Evolutionary conservation across 2,329 filamentous ascomycete genomes (phyloP), one percentile per base, ranked within the genome.

Genomic region (Phoma sp.): DNA sequence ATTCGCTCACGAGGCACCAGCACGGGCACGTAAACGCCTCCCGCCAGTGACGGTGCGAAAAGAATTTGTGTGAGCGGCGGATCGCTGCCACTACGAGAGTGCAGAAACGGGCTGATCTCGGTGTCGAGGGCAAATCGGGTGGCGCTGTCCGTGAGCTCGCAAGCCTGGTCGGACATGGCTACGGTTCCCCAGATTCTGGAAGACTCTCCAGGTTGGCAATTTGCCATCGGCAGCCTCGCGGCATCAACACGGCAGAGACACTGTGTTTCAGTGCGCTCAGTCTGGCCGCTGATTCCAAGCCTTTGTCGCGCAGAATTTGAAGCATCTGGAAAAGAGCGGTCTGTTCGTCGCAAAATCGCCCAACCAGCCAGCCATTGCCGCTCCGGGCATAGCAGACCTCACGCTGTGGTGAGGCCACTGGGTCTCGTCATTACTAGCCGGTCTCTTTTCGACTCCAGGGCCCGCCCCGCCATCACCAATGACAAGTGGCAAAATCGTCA

Each of bases 391-490:
- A 52, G 56, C 42, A 58, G 42, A 47, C 47, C 59, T 64, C 60
- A 68, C 65, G 65, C 63, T 53, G 59, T 66, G 57, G 62, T 67
- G 65, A 67, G 60, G 59, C 61, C 59, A 63, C 51, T 46, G 49
- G 45, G 41, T 53, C 57, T 61, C 61, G 60, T 65, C 61, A 59
- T 60, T 41, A 46, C 54, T 61, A 58, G 50, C 55, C 57, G 41
- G 47, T 52, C 47, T 52, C 51, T 47, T 61, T 58, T 58, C 52
- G 36, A 49, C 52, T 59, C 45, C 43, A 47, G 52, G 18, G 47
- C 57, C 61, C 59, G 52, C 57, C 50, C 42, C 24, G 35, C 32
- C 32, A 25, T 44, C 41, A 43, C 46, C 43, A 50, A 55, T 42
- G 49, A 53, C 40, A 49, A 55, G 51, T 55, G 50, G 47, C 54